phyloP scores from a whole-genome alignment of 1,139 yeast species.

The Debaryomyces nepalensis region DNA sequence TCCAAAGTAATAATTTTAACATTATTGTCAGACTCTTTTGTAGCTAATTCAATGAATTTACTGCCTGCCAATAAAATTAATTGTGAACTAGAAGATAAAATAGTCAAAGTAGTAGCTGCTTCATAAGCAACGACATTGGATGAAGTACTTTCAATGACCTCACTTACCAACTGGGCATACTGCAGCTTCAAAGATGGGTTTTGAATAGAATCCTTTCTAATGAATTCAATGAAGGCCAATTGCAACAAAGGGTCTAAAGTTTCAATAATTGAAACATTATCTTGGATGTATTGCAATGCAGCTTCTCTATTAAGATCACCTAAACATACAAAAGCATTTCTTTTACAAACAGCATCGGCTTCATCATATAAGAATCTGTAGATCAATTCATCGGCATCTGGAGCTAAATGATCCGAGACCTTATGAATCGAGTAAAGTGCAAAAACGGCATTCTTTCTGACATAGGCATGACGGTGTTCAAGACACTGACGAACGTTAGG shows the following conservation, averaged over 20 bases:
- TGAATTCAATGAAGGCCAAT: slow-evolving; percentile 88
- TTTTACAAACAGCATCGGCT: slow-evolving; percentile 90
- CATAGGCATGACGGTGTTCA: slow-evolving; percentile 97
- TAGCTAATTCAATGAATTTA: slow-evolving; percentile 86
- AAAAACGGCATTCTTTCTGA: slow-evolving; percentile 94
- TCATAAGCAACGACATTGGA: slow-evolving; percentile 86
- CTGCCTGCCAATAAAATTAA: slow-evolving; percentile 77
- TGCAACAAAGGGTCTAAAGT: slow-evolving; percentile 85
- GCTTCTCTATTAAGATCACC: slow-evolving; percentile 83
- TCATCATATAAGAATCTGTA: slow-evolving; percentile 76
- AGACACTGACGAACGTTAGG: slow-evolving; percentile 91
- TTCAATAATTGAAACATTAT: slow-evolving; percentile 63
- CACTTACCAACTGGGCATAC: slow-evolving; percentile 74
- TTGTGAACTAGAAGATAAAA: slow-evolving; percentile 68
- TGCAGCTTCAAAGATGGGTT: slow-evolving; percentile 69
- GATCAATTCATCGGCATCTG: slow-evolving; percentile 91
- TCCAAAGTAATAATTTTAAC: slow-evolving; percentile 91
- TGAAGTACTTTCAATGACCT: slow-evolving; percentile 69
- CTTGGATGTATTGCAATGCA: slow-evolving; percentile 82
- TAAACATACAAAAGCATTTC: slow-evolving; percentile 92
- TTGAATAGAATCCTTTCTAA: slow-evolving; percentile 75
- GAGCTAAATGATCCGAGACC: slow-evolving; percentile 85
- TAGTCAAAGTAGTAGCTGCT: slow-evolving; percentile 85
- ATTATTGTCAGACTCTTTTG: slow-evolving; percentile 90
- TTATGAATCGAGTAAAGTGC: slow-evolving; percentile 83